These are phyloP conservation scores for Eutrema salsugineum DNA, from an alignment of 441 rosid genomes.

Conservation along the genomic window DNA sequence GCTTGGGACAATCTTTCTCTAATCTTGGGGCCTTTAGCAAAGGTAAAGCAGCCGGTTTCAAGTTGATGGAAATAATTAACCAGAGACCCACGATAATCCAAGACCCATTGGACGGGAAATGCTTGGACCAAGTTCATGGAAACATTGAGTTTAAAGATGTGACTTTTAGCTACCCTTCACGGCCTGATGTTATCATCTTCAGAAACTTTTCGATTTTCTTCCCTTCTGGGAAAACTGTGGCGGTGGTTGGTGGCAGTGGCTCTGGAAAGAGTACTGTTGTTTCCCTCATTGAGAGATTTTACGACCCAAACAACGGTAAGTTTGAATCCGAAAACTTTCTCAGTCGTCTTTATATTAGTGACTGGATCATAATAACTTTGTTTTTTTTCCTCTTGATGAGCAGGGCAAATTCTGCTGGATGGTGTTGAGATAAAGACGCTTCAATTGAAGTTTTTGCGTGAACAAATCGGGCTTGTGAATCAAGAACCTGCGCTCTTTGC, in stretches of 20 bases:
- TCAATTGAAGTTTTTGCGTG: slow-evolving; percentile 83
- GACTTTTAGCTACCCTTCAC: slow-evolving; percentile 92
- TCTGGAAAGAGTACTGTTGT: slow-evolving; percentile 99
- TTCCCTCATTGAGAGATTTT: slow-evolving; percentile 89
- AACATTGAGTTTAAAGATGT: slow-evolving; percentile 89
- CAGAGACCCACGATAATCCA: slow-evolving; percentile 86
- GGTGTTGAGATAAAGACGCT: slow-evolving; percentile 81
- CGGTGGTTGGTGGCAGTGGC: slow-evolving; percentile 98
- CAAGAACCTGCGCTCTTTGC: slow-evolving; percentile 99
- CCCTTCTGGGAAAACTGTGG: slow-evolving; percentile 93
- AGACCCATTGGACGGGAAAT: slow-evolving; percentile 65
- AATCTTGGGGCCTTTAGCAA: slow-evolving; percentile 98
- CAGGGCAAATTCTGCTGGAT: slow-evolving; percentile 91
- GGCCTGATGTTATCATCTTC: slow-evolving; percentile 91
- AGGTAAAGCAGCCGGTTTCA: slow-evolving; percentile 95
- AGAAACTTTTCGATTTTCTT: slow-evolving; percentile 85
- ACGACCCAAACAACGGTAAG: slow-evolving; percentile 92
- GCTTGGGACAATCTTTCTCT: slow-evolving; percentile 97
- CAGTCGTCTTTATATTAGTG: slow-evolving; percentile 4
- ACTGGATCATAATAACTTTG: slow-evolving; percentile 4
- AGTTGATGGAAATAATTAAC: slow-evolving; percentile 90
- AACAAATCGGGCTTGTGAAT: slow-evolving; percentile 93
- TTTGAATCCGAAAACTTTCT: neutral
- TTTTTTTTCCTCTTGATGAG: slow-evolving; percentile 24
- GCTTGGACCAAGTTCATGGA: slow-evolving; percentile 78